A percentile compares a stretch with the other conserved stretches of the same genome.
These are phyloP conservation scores for Priceomyces haplophilus DNA, from an alignment of 805 yeast species.

Conservation along the genomic window DNA sequence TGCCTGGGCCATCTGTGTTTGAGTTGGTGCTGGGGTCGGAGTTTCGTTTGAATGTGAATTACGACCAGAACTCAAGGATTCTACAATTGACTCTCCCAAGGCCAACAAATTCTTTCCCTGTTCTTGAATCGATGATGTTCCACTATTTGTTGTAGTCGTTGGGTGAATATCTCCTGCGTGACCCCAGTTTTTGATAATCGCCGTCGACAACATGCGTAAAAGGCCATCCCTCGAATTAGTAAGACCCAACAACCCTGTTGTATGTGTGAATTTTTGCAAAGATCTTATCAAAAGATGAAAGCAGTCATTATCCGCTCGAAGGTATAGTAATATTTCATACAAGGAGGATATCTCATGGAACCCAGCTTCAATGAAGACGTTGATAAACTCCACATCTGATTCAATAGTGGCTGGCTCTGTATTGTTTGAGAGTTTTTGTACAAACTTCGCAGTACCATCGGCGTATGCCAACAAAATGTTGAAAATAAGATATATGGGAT, in stretches of 20 bases:
- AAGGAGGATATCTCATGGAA: conserved; percentile 25
- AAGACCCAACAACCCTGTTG: conserved; percentile 72
- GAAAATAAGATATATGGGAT: conserved; percentile 54
- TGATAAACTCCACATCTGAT: conserved; percentile 34
- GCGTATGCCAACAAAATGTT: conserved; percentile 52
- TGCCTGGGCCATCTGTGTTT: background rate
- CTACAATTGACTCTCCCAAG: conserved; percentile 51
- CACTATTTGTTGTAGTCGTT: background rate
- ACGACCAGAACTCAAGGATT: conserved; percentile 44
- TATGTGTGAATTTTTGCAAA: conserved; percentile 76
- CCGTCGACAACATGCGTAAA: conserved; percentile 25
- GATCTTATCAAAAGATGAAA: conserved; percentile 69
- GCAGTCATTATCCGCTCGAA: conserved; percentile 65
- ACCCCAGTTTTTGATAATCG: conserved; percentile 17
- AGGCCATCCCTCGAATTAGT: conserved; percentile 53
- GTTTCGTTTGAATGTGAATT: conserved; percentile 18
- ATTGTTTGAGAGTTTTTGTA: conserved; percentile 39
- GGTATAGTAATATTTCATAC: conserved; percentile 49
- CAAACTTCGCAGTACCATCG: conserved; percentile 64
- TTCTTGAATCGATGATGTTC: conserved; percentile 10
- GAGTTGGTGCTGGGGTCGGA: background rate
- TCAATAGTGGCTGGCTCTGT: conserved; percentile 24
- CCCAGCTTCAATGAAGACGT: conserved; percentile 27
- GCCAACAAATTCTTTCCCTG: conserved; percentile 38
- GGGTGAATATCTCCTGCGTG: conserved; percentile 1